Evolutionary conservation across 257 asterid genomes (phyloP), one percentile per base, ranked within the genome.

Genomic region (Solanum habrochaites): DNA sequence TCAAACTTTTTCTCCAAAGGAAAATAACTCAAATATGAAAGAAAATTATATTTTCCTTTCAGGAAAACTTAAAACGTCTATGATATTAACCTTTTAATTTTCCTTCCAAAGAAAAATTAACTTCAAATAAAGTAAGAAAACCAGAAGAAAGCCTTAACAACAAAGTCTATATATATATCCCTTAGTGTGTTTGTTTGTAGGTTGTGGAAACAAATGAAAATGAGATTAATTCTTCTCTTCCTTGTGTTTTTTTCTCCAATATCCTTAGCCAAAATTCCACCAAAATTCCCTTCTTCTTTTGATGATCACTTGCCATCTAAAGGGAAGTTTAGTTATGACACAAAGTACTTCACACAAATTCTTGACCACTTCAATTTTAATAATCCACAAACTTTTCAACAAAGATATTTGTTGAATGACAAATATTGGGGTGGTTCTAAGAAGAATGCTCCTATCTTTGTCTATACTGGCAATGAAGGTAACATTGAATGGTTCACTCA

Each of bases 401-500:
- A 96, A 21, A 90, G 99, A 80, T 96, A 94, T 82, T 86, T 96
- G 83, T 89, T 96, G 88, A 94, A 94, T 45, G 85, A 88, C 86
- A 90, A 73, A 7, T 39, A 92, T 87, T 96, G 98, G 99, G 98
- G 97, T 72, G 98, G 99, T 66, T 88, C 94, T 20, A 69, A 86
- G 2, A 82, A 31, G 40, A 94, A 89, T 60, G 92, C 95, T 14
- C 99, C 99, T 0, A 95, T 96, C 93, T 96, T 96, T 86, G 96
- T 96, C 58, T 95, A 95, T 91, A 96, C 98, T 2, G 99, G 99
- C 8, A 95, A 95, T 82, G 99, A 96, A 92, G 99, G 98, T 29
- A 92, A 94, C 77, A 91, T 95, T 83, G 99, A 96, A 86, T 96
- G 98, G 99, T 96, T 95, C 49, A 90, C 98, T 27, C 98, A 95